Evolutionary conservation across 1,284 basidiomycete species (phyloP), one percentile per base, ranked within the genome.

Genomic region (Stereum hirsutum): DNA sequence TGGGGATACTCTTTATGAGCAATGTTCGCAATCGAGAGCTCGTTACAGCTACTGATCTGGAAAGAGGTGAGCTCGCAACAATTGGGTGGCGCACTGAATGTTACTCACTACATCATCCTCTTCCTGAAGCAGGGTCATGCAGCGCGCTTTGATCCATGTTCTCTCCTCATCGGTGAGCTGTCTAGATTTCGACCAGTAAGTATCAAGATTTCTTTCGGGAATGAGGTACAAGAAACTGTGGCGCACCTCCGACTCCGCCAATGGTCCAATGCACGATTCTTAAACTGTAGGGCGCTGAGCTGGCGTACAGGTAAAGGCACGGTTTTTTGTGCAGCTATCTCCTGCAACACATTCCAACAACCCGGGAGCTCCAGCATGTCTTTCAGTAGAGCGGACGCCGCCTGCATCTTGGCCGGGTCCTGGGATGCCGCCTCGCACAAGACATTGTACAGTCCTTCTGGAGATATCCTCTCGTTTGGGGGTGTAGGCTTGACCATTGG

Each of bases 211-310:
- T n/a, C n/a, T n/a, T n/a, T n/a, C n/a, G n/a, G n/a, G n/a, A n/a
- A n/a, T n/a, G n/a, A n/a, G n/a, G n/a, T n/a, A n/a, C n/a, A n/a
- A n/a, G n/a, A n/a, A n/a, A n/a, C n/a, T n/a, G n/a, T n/a, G n/a
- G n/a, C 72, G 52, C 51, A 85, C 87, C 77, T 85, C 61, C 78
- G 65, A 23, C 80, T 80, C 55, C 71, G 69, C 86, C 86, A 89
- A 52, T 82, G 78, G 41, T 61, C 62, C 4, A 77, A 54, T 5
- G 76, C 80, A 2, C 69, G 66, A 50, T 89, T 89, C 60, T 89
- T 89, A 61, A 89, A 83, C 54, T 89, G 86, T 45, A 89, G 86
- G 49, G 88, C 86, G 32, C 80, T 74, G 54, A 83, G 80, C 53
- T 85, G 77, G 33, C 86, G 76, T 37, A 87, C 70, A n/a, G 63